Percentiles rank a stretch among this genome's conserved stretches.
These are phyloP conservation scores for Alternaria sp. DNA, from an alignment of 2,329 filamentous ascomycete genomes.

Conservation along the genomic window DNA sequence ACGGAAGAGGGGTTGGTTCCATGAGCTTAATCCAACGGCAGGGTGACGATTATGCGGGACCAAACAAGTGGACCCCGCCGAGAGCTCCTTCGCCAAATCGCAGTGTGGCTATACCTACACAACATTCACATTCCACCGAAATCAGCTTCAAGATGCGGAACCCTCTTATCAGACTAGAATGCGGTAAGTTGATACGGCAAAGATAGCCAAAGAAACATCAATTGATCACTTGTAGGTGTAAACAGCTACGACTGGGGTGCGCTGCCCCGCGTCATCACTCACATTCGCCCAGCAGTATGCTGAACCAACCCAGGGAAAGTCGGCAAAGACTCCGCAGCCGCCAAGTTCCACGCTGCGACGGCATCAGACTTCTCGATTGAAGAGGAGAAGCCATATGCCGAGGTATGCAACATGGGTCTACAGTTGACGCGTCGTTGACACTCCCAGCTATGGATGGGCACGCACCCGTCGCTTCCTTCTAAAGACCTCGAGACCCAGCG, in stretches of 20 bases:
- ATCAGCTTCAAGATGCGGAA: constrained; percentile 57
- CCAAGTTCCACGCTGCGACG: constrained; percentile 87
- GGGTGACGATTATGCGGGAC: constrained; percentile 30
- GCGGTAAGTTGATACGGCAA: constrained; percentile 59
- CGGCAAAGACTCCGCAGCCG: constrained; percentile 85
- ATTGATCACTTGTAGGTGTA: constrained; percentile 69
- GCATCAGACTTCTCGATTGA: constrained; percentile 79
- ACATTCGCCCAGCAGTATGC: constrained; percentile 29
- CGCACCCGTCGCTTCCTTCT: constrained; percentile 93
- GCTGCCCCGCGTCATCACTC: constrained; percentile 41
- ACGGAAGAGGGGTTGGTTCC: constrained; percentile 31
- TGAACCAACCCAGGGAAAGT: constrained; percentile 72
- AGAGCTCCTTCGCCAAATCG: constrained; percentile 19
- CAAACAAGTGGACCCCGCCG: constrained; percentile 23
- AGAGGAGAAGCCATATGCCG: constrained; percentile 90
- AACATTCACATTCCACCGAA: constrained; percentile 11
- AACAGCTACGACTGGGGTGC: constrained; percentile 98
- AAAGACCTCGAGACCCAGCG: constrained; percentile 86
- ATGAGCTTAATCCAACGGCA: constrained; percentile 35
- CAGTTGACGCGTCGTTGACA: constrained; percentile 29
- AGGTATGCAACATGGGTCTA: constrained; percentile 62
- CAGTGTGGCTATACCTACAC: constrained; percentile 18
- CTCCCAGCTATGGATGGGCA: constrained; percentile 96
- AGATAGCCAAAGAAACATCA: constrained; percentile 19
- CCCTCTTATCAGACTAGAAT: constrained; percentile 84